Evolutionary conservation across 208 protist species (phyloP).

Genomic region (Leishmania amazonensis): DNA sequence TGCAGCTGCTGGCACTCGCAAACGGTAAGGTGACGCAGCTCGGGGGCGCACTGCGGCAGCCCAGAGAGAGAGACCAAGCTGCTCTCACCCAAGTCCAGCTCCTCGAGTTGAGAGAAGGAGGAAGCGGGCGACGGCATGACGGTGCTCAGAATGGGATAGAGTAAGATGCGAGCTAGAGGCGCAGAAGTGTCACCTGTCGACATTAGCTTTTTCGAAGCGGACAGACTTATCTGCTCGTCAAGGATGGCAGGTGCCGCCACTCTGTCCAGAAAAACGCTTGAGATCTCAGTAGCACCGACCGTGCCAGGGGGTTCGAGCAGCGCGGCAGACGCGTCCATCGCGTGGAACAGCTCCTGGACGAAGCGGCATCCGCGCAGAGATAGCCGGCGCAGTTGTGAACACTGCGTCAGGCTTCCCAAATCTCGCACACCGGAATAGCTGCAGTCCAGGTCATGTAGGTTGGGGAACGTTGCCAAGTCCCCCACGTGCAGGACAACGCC

Average conservation of each 20-base stretch:
- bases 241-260: background rate
- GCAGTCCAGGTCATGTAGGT: conserved; percentile 21
- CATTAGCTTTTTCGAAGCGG: background rate
- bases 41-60: conserved; percentile 12
- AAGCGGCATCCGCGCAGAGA: conserved; percentile 19
- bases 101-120: conserved; percentile 15
- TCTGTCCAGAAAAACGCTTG: background rate
- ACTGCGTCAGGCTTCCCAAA: conserved; percentile 4
- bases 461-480: conserved; percentile 18
- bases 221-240: background rate
- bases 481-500: conserved; percentile 10
- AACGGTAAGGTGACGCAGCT: conserved; percentile 26
- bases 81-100: conserved; percentile 28
- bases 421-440: conserved; percentile 17
- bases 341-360: conserved; percentile 16
- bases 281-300: background rate
- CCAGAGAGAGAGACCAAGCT: conserved; percentile 10
- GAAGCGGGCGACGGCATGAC: background rate
- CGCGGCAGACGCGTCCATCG: background rate
- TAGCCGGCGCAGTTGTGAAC: conserved; percentile 13
- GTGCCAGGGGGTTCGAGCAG: background rate
- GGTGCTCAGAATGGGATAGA: background rate
- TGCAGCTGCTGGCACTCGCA: conserved; percentile 23
- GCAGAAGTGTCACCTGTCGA: background rate
- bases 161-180: background rate